Percentiles rank a stretch among this genome's conserved stretches.
Conservation (phyloP, 192 early-diverging fungal genomes). For the Glomus cerebriforme region DNA sequence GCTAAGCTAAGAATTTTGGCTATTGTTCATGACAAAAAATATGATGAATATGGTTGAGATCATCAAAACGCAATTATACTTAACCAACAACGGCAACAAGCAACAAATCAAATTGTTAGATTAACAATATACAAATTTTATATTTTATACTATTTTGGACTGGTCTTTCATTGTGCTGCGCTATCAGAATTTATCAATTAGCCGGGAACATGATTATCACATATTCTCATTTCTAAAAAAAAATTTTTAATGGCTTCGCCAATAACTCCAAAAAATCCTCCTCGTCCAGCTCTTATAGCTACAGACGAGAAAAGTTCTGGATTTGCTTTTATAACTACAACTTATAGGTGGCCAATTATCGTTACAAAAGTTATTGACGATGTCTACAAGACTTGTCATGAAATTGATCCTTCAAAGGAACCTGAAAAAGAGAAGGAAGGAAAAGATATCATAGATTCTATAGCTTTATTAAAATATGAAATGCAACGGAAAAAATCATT, state of each 20-base stretch:
- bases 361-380: slow-evolving; percentile 78
- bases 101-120: too few relatives aligned
- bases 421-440: slow-evolving; percentile 59
- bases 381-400: slow-evolving; percentile 59
- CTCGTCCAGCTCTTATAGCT: slow-evolving; percentile 62
- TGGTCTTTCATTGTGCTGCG: too few relatives aligned
- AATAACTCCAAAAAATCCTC: slow-evolving; percentile 46
- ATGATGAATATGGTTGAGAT: too few relatives aligned
- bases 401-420: slow-evolving; percentile 29
- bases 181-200: too few relatives aligned
- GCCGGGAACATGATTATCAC: too few relatives aligned
- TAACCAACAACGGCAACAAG: too few relatives aligned
- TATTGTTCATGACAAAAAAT: too few relatives aligned
- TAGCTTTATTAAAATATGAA: slow-evolving; percentile 74
- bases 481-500: slow-evolving; percentile 65
- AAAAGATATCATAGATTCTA: slow-evolving; percentile 62
- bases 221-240: too few relatives aligned
- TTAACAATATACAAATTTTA: too few relatives aligned
- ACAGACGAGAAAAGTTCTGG: slow-evolving; percentile 62
- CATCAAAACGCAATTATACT: too few relatives aligned
- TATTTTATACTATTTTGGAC: too few relatives aligned
- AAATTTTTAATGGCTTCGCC: background rate
- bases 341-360: slow-evolving; percentile 80
- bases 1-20: too few relatives aligned
- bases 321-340: slow-evolving; percentile 79